Conservation (phyloP, 768 basidiomycete species). For the Amanita rubescens region DNA sequence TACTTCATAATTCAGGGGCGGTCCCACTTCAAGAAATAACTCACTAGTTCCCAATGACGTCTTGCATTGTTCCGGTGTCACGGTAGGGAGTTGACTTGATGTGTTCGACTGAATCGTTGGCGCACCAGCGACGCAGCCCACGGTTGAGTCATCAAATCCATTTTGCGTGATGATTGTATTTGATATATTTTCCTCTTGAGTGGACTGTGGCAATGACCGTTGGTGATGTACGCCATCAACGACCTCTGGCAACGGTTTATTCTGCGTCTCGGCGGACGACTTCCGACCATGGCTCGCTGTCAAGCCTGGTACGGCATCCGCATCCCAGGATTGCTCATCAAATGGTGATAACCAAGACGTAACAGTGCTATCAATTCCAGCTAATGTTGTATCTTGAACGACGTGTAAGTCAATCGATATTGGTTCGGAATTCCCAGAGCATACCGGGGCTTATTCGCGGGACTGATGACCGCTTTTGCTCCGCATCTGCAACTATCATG, state of each 20-base stretch:
- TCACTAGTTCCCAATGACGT: not conserved
- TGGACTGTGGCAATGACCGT: not conserved
- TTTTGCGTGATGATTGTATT: not conserved
- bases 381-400: not conserved
- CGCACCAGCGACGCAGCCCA: not conserved
- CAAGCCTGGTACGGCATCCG: constrained; percentile 2
- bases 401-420: not conserved
- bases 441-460: not conserved
- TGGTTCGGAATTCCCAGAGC: not conserved
- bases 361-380: not conserved
- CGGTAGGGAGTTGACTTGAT: not conserved
- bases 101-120: not conserved
- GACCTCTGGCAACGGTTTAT: no score
- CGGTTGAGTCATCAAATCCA: no score
- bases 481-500: not conserved
- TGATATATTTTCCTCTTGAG: not conserved
- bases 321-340: constrained; percentile 4
- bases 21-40: not conserved
- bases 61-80: not conserved
- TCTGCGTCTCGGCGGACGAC: not conserved
- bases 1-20: not conserved
- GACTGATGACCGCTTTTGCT: not conserved
- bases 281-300: not conserved
- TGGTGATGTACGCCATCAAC: not conserved
- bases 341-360: constrained; percentile 6